Evolutionary conservation across 306 rosid genomes (phyloP).

Genomic region (Rubus parviflorus): DNA sequence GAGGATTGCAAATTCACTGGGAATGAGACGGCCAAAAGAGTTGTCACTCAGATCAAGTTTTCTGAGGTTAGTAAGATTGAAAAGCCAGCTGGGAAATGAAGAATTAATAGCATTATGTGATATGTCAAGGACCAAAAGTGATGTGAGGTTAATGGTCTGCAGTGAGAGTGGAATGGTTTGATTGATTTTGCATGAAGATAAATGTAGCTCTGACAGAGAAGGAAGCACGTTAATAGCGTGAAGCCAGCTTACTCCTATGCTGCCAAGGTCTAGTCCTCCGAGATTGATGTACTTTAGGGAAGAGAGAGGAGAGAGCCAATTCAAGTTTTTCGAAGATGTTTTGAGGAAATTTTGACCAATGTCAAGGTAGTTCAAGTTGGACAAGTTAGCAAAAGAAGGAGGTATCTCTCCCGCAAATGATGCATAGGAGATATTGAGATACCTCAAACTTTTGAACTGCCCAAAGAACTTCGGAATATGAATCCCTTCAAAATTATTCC

Average conservation of each 20-base stretch:
- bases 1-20: not conserved
- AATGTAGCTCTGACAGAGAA: not conserved
- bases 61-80: not conserved
- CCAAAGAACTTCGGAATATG: not conserved
- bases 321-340: not conserved
- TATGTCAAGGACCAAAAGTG: not conserved
- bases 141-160: not conserved
- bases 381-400: not conserved
- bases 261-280: not conserved
- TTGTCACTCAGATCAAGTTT: not conserved
- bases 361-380: not conserved
- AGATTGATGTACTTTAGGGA: slow-evolving; percentile 10
- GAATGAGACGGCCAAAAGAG: not conserved
- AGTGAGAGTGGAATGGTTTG: not conserved
- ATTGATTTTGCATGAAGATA: not conserved
- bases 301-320: slow-evolving; percentile 24
- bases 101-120: not conserved
- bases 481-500: too few relatives aligned
- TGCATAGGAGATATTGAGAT: not conserved
- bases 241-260: not conserved
- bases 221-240: not conserved
- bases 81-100: not conserved
- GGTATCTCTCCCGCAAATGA: not conserved
- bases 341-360: not conserved
- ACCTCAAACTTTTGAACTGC: not conserved